A percentile compares a stretch with the other conserved stretches of the same genome.
Evolutionary conservation across 768 basidiomycete genomes (phyloP).

Genomic region (Kondoa subrosea): DNA sequence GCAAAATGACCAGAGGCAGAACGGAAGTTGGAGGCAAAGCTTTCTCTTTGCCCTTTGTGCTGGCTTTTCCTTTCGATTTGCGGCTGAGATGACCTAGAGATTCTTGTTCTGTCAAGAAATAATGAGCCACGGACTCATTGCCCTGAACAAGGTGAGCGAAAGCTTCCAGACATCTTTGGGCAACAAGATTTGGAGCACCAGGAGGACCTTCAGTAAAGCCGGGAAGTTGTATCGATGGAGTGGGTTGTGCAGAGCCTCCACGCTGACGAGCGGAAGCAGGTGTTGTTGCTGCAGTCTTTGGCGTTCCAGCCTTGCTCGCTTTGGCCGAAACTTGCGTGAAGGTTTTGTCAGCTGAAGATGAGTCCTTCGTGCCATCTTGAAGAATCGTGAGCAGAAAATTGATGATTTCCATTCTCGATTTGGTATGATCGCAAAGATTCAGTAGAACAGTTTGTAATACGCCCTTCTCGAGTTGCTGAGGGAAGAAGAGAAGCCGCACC

Average conservation of each 20-base stretch:
- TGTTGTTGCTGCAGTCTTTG: constrained; percentile 16
- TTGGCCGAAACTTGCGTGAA: constrained; percentile 80
- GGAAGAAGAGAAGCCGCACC: constrained; percentile 86
- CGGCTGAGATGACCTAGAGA: constrained; percentile 50
- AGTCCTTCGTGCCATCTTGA: constrained; percentile 85
- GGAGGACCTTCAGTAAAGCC: constrained; percentile 39
- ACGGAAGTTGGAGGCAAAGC: constrained; percentile 46
- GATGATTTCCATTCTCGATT: constrained; percentile 79
- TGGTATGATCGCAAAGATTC: constrained; percentile 87
- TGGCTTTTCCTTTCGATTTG: constrained; percentile 60
- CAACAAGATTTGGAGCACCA: constrained; percentile 67
- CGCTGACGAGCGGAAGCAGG: not conserved
- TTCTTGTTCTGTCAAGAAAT: constrained; percentile 94
- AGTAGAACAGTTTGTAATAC: constrained; percentile 74
- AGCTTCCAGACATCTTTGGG: constrained; percentile 84
- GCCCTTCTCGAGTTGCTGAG: constrained; percentile 71
- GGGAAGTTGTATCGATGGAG: constrained; percentile 33
- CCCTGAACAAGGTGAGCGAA: constrained; percentile 68
- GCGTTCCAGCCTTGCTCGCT: constrained; percentile 31
- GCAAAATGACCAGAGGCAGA: constrained; percentile 75
- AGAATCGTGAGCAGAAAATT: constrained; percentile 83
- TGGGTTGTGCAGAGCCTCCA: constrained; percentile 36
- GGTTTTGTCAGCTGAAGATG: constrained; percentile 73
- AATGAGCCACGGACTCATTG: constrained; percentile 68
- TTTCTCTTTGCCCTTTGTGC: constrained; percentile 51